Evolutionary conservation across 805 yeast species (phyloP), one percentile per base, ranked within the genome.

Genomic region (Candida krabiensis): DNA sequence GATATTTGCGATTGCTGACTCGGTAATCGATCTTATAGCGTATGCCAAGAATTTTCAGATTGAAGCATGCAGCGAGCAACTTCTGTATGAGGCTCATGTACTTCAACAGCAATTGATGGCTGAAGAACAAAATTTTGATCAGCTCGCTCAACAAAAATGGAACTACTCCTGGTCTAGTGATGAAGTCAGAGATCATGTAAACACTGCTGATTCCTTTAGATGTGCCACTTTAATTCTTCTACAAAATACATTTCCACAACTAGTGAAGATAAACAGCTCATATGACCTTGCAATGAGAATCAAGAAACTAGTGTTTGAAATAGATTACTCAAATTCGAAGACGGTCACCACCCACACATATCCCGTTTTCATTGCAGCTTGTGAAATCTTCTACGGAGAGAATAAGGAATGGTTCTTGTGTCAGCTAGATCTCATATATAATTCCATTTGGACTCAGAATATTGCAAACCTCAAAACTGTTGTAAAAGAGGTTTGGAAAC

Each of bases 311-410:
- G 15, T 49, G 19, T 33, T 37, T 8, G 38, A 21, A 9, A 37
- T 42, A 18, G 40, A 46, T 17, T 28, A 41, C 21, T 25, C 33
- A 7, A 22, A 18, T 3, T 41, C 50, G 5, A 26, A 40, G 14
- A 44, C 53, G 2, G 35, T 31, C 9, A 41, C 46, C 12, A 41
- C 40, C 11, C 48, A 47, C 18, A 26, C 42, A 22, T 44, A 34
- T 19, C 51, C 50, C 11, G 34, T 50, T 15, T 49, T 50, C 25
- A 33, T 49, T 8, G 48, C 48, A 4, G 37, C 49, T 3, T 49
- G 53, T 26, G 53, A 50, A 18, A 41, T 42, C 4, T 19, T 31
- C 16, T 15, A 29, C 5, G 18, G 8, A 3, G 36, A 30, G 7
- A 46, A 49, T 12, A 22, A 37, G 14, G 18, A 12, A 3, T 49